Percentiles rank a stretch among this genome's conserved stretches.
These are phyloP conservation scores for Phaeodactylum tricornutum DNA, from an alignment of 108 stramenopile species.

Conservation along the genomic window DNA sequence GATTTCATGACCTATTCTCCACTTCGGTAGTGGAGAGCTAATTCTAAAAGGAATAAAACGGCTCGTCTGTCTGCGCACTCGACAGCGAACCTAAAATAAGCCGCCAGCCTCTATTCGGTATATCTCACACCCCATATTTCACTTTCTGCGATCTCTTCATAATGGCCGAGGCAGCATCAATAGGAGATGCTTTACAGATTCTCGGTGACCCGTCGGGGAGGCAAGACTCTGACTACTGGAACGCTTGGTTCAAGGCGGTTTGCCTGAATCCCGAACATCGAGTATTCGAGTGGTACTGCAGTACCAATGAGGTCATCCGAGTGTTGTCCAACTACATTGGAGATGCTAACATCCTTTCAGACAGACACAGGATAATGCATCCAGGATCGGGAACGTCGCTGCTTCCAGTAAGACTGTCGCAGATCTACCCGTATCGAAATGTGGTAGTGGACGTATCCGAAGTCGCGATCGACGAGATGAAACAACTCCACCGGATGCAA, in stretches of 20 bases:
- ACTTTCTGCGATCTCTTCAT: background rate
- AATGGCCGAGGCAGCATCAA: background rate
- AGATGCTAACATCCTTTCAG: background rate
- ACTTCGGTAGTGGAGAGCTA: no score
- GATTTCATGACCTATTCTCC: no score
- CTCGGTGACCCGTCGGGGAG: slow-evolving; percentile 15
- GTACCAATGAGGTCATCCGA: slow-evolving; percentile 8
- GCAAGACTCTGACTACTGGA: slow-evolving; percentile 12
- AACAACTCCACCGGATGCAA: background rate
- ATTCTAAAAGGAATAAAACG: no score
- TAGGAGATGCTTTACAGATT: no score
- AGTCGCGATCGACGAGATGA: slow-evolving; percentile 16
- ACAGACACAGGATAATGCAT: slow-evolving; percentile 5
- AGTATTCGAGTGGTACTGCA: slow-evolving; percentile 15
- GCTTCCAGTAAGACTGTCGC: background rate
- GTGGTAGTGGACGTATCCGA: slow-evolving; percentile 12
- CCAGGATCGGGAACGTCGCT: slow-evolving; percentile 15
- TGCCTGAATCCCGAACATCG: slow-evolving; percentile 4
- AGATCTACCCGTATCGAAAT: background rate
- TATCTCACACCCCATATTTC: no score
- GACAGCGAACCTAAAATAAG: no score
- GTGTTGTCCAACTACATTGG: background rate
- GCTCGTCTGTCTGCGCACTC: no score
- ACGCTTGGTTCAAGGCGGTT: slow-evolving; percentile 13
- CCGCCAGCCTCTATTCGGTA: no score